These are phyloP conservation scores for Eucalyptus pauciflora DNA, from an alignment of 345 rosid genomes.

Conservation along the genomic window DNA sequence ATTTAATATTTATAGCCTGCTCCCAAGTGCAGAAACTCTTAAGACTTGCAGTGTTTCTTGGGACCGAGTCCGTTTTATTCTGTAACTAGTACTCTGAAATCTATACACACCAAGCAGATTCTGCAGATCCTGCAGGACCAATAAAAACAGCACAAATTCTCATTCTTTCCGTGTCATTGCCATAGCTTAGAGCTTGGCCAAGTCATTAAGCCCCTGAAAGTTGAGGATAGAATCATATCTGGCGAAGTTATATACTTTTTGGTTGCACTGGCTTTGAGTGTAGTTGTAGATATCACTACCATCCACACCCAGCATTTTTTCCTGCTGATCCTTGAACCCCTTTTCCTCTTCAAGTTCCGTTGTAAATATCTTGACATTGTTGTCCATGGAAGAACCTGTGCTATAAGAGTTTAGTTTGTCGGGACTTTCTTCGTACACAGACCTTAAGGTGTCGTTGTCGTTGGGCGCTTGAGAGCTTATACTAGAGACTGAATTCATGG, in stretches of 20 bases:
- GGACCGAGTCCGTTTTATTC: background rate
- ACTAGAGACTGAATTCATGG: background rate
- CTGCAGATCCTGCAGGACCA: background rate
- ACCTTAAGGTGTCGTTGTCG: background rate
- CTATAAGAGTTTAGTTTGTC: background rate
- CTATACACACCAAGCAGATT: background rate
- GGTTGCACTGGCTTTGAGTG: conserved; percentile 1
- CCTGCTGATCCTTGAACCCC: background rate
- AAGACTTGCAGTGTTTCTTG: background rate
- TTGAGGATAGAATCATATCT: background rate
- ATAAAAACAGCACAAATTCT: background rate
- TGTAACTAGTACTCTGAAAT: background rate
- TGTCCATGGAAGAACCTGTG: conserved; percentile 1
- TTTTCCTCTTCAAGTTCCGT: conserved; percentile 5
- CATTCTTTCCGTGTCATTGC: background rate
- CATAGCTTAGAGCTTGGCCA: background rate
- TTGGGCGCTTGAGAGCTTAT: background rate
- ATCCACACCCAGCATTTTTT: background rate
- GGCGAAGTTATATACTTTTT: background rate
- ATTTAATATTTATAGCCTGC: background rate
- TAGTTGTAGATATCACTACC: background rate
- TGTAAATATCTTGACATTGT: background rate
- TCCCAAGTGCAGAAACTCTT: background rate
- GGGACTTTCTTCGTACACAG: background rate
- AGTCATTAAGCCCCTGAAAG: conserved; percentile 6